Evolutionary conservation across 2,329 filamentous ascomycete genomes (phyloP).

Genomic region (Fusarium sublunatum): DNA sequence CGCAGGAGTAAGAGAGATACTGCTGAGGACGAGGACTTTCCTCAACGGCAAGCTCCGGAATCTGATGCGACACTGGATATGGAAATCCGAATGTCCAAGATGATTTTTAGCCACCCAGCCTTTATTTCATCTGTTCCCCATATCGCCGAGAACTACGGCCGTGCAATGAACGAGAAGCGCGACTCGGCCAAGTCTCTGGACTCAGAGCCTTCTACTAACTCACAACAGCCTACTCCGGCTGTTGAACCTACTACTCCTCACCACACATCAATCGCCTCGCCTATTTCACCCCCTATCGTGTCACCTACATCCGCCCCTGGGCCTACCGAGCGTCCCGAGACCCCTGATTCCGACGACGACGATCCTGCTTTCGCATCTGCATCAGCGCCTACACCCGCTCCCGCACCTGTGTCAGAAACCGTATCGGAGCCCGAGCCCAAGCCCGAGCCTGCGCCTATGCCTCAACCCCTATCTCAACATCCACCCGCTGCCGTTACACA

Average conservation of each 20-base stretch:
- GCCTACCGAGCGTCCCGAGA: slow-evolving; percentile 29
- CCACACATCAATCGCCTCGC: slow-evolving; percentile 21
- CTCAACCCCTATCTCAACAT: slow-evolving; percentile 32
- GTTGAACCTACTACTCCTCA: slow-evolving; percentile 13
- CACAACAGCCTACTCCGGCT: slow-evolving; percentile 37
- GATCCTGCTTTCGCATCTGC: slow-evolving; percentile 22
- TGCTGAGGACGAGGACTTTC: slow-evolving; percentile 38
- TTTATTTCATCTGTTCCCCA: slow-evolving; percentile 56
- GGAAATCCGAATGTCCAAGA: slow-evolving; percentile 55
- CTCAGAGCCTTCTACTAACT: slow-evolving; percentile 48
- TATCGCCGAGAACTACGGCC: slow-evolving; percentile 48
- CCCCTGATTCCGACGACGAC: slow-evolving; percentile 20
- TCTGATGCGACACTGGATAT: slow-evolving; percentile 50
- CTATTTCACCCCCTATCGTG: slow-evolving; percentile 36
- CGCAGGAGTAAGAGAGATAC: slow-evolving; percentile 22
- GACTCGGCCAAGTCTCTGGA: slow-evolving; percentile 64
- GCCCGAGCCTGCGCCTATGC: slow-evolving; percentile 39
- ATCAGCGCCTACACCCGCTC: slow-evolving; percentile 37
- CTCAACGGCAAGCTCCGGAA: slow-evolving; percentile 28
- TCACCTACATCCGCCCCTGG: slow-evolving; percentile 16
- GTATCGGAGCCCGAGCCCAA: slow-evolving; percentile 36
- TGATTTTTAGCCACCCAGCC: slow-evolving; percentile 54
- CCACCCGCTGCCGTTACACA: slow-evolving; percentile 44
- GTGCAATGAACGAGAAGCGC: slow-evolving; percentile 54
- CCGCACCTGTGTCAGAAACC: slow-evolving; percentile 31